Conservation (phyloP, 2,329 filamentous ascomycete genomes). For the Penicillium sp. region DNA sequence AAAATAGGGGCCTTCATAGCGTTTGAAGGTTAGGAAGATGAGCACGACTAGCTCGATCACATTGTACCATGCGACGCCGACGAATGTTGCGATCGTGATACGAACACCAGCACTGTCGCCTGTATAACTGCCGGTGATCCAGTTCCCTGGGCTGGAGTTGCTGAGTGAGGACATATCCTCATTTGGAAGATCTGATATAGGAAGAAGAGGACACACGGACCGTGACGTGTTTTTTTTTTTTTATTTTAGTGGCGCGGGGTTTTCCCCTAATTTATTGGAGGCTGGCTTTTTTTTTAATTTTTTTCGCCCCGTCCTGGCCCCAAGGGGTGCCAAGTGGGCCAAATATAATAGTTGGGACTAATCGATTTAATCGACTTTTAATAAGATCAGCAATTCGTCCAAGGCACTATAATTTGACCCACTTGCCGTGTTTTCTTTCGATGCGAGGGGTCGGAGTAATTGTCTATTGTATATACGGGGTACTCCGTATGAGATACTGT, state of each 20-base stretch:
- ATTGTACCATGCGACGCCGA: slow-evolving; percentile 32
- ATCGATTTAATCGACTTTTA: not conserved
- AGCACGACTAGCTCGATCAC: slow-evolving; percentile 47
- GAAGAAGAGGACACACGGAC: slow-evolving; percentile 3
- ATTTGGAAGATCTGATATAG: slow-evolving; percentile 7
- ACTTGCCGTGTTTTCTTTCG: slow-evolving; percentile 1
- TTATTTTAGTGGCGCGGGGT: slow-evolving; percentile 4
- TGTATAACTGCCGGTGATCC: slow-evolving; percentile 29
- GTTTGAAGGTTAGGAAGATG: slow-evolving; percentile 49
- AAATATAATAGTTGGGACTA: not conserved
- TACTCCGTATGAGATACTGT: not conserved
- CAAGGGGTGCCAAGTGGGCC: slow-evolving; percentile 9
- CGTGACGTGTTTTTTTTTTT: not conserved
- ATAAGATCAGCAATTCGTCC: not conserved
- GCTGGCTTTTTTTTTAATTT: not conserved
- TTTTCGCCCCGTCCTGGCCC: not conserved
- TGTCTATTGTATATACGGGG: too few relatives aligned
- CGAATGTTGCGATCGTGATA: slow-evolving; percentile 29
- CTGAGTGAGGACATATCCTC: slow-evolving; percentile 24
- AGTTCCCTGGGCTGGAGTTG: slow-evolving; percentile 26
- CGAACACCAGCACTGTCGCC: slow-evolving; percentile 25
- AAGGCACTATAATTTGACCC: not conserved
- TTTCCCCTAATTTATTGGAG: not conserved
- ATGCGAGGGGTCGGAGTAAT: not conserved
- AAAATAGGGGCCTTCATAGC: slow-evolving; percentile 49